Evolutionary conservation across 768 basidiomycete genomes (phyloP), one percentile per base, ranked within the genome.

Genomic region (Macrocybe gigantea): DNA sequence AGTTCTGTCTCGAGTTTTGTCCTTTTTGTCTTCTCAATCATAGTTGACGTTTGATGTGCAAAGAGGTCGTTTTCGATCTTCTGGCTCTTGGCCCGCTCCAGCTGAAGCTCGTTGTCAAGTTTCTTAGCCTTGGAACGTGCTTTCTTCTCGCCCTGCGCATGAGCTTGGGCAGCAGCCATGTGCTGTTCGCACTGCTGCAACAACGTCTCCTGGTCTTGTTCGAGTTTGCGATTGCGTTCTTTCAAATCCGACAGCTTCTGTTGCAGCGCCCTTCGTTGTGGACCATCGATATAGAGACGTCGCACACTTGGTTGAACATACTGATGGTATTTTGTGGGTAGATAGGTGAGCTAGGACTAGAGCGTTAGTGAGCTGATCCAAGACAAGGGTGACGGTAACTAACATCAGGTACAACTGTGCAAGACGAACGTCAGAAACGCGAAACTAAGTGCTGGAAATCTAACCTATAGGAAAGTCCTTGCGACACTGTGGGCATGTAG

Each of bases 261-360:
- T 63, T 11, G 52, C 43, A 2, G 63, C 59, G 8, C 55, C 53
- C 37, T 56, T 44, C 14, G 49, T 53, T n/a, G 60, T 42, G 15
- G 55, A 6, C 14, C 40, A 54, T 75, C 73, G 45, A 78, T 50
- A 55, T 74, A 80, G n/a, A 81, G 65, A 50, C 77, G 73, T 48
- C 78, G 71, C 11, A 80, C 61, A 41, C 64, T 62, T 5, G 75
- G 70, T 3, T 68, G 39, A 33, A 79, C 62, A 55, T 70, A 78
- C 36, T 64, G 62, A 56, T 77, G 76, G 53, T 76, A 75, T 57
- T 74, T 75, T 51, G 67, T 61, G 5, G 77, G 75, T 13, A 81
- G 65, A 45, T 69, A 72, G 5, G 68, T 64, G 40, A 41, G 40
- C 40, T 41, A 12, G 14, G 37, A 5, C 46, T 13, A 2, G 12